Evolutionary conservation across 371 early-diverging fungal genomes (phyloP), one percentile per base, ranked within the genome.

Genomic region (Mucor irregularis): DNA sequence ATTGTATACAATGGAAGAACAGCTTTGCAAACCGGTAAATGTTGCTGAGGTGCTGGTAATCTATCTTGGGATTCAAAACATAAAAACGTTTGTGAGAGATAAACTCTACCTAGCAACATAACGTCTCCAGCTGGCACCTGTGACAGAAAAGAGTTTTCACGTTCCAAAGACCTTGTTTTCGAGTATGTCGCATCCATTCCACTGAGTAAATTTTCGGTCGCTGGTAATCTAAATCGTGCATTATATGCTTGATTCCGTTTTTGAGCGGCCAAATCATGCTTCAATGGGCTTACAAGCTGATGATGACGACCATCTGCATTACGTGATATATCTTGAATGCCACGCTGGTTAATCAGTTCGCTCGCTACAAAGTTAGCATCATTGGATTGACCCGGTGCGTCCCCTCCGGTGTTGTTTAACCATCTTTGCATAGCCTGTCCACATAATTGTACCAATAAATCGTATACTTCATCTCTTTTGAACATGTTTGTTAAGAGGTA

Each of bases 401-500:
- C 90, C 13, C 84, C 67, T 3, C 79, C 80, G 1, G 92, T 82
- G 64, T 84, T 91, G 56, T 92, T 87, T 42, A 98, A 72, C 43
- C 97, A 75, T 16, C 88, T 78, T 52, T 91, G 85, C 90, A 94
- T 93, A 4, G 94, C 90, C 53, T 90, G 71, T 17, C 87, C 85
- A 0, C 91, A 90, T 44, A 98, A 73, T 56, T 96, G 91, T 30
- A 94, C 88, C 22, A 98, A 72, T 33, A 97, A 71, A 44, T 96
- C 96, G 63, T 86, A 97, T 7, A 95, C 59, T 33, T 67, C 96
- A 64, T 98, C 97, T 37, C 99, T 86, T 53, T 86, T 88, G 70
- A 98, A 97, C 67, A 98, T 82, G 53, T 97, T 98, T 11, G 93
- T 87, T 59, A 98, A 92, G 45, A 86, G 65, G 71, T 90, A 85